Base-by-base conservation (phyloP, 768 basidiomycete genomes). In the Psilocybe azurescens region DNA sequence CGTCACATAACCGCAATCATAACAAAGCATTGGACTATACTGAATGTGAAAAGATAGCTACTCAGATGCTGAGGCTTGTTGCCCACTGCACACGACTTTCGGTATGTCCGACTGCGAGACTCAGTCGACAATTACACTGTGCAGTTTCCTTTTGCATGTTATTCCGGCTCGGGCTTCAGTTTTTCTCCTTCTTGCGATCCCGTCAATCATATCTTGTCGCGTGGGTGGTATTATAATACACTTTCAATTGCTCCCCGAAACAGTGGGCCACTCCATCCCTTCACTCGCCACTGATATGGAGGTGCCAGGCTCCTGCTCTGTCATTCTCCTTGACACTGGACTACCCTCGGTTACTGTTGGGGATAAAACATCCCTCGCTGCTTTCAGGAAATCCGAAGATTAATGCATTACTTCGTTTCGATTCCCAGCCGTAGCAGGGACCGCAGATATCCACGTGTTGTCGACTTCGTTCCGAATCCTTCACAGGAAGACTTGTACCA, bases 361-460 rank as follows among this genome's bases (percentile, higher is more conserved):
- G 75, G 72, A 69, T 65, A 69, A 69, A 73, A 65, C 64, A 63
- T 74, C 67, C 67, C 70, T 74, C 67, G 67, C 65, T 53, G 61
- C 47, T 66, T 65, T 56, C 51, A 65, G 62, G 67, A 67, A 65
- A 59, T 61, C 63, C 61, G 55, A 70, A 67, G 69, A 65, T 69
- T 65, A 66, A 68, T 64, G 46, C 51, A 53, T 69, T 53, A 54
- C 53, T 47, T 47, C 59, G 63, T 64, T 71, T 62, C 63, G 55
- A 64, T 69, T 71, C 69, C 70, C 67, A 71, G 61, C 63, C 51
- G 47, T 62, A 61, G 41, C 59, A 61, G 67, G 64, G 58, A 56
- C 54, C 58, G 49, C 39, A 54, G 57, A 54, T 60, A 56, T 67
- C 61, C 73, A 74, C 69, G 69, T 70, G 71, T 61, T 59, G 61